Base-by-base conservation (phyloP, 1,284 basidiomycete species). In the Puccinia horiana region DNA sequence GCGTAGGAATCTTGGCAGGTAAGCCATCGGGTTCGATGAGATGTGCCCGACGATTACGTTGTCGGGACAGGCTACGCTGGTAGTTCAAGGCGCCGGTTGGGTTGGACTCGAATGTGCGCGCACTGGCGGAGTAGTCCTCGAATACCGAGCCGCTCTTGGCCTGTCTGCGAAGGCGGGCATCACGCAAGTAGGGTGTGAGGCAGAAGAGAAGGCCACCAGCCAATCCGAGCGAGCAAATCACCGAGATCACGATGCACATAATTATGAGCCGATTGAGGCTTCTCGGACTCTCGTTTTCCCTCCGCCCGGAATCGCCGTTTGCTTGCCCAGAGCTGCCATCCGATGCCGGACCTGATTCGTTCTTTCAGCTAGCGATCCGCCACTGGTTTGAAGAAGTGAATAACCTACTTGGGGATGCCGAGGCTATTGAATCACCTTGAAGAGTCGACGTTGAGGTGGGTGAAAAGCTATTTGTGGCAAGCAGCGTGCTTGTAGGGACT, bases 1-100 rank as follows among this genome's bases (percentile, higher is more conserved):
- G 37, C 9, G 12, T 58, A 29, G 73, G 73, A 23, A 26, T 54
- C 18, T 74, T 56, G 23, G 20, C 14, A 29, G 52, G 52, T 8
- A 61, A 26, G n/a, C 52, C 37, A 20, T 37, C 5, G 52, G 52
- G 16, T 14, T 77, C 58, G 58, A 77, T 18, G 23, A 77, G 49
- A 4, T 35, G 58, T 12, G 58, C 58, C 3, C 37, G 18, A 3
- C 75, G 58, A 42, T 65, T 77, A 32, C 52, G 47, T 77, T 77
- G 65, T 5, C 75, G 32, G 11, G 75, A 77, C 5, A 77, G n/a
- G 58, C 75, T 77, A 12, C 75, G 56, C 26, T 77, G 75, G 26
- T 77, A 77, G 40, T 77, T 52, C 26, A 77, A 52, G 58, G n/a
- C 58, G 42, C 75, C 75, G n/a, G 75, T 44, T 1, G 42, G 42